Evolutionary conservation across 2,329 filamentous ascomycete genomes (phyloP), one percentile per base, ranked within the genome.

Genomic region (Xylaria sp.): DNA sequence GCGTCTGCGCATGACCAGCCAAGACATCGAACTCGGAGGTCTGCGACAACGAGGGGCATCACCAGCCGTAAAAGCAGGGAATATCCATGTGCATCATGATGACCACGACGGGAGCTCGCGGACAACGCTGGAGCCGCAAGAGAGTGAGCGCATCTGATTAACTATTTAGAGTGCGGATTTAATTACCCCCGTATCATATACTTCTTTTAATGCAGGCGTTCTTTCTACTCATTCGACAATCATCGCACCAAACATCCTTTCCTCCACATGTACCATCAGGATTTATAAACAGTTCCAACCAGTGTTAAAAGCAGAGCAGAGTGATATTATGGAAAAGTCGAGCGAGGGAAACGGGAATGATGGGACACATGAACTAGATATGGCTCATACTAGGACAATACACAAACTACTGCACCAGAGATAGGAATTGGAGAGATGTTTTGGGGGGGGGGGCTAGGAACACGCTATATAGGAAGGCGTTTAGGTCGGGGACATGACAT

Each of bases 21-120:
- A 73, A 5, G 75, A 74, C n/a, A 77, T 77, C 65, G 75, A 77
- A 54, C 50, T 77, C 20, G 73, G 70, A 33, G 64, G 74, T 44
- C 69, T 76, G 11, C 74, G 66, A 29, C 57, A 68, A 38, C 65
- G 73, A 39, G 66, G 66, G 13, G 31, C 25, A 6, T 61, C 73
- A 7, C 69, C 70, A 22, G 60, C 27, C 4, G 61, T 68, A 1
- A 62, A 70, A 10, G 62, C 68, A 15, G 55, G 44, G 13, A 47
- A 61, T 27, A 17, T 65, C 27, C 66, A 27, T 20, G 47, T 45
- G 11, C 53, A 61, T 33, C 64, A 57, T 22, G 29, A 51, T 42
- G 17, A 65, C 20, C 65, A 57, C 39, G 51, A 61, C 11, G 50
- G 65, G 17, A 66, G 64, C 47, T 70, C 68, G 27, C 58, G 64